Evolutionary conservation across 148 eudicot genomes (phyloP).

Genomic region (Polygonum maritimum): DNA sequence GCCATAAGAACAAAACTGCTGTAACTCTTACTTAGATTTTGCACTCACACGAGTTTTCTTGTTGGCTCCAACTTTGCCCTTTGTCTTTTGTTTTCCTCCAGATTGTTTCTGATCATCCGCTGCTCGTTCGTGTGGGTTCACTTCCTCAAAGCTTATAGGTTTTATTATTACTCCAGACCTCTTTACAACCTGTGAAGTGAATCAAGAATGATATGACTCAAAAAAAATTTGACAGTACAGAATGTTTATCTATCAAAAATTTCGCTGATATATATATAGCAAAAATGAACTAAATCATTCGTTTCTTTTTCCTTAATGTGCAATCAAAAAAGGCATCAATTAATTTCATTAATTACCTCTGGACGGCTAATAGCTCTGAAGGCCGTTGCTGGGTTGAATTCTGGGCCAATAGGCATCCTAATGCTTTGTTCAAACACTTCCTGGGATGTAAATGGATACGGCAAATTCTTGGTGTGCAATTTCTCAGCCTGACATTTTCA

Average conservation of each 20-base stretch:
- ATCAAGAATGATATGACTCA: background rate
- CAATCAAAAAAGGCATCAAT: background rate
- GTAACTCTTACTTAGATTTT: background rate
- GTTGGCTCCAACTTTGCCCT: conserved; percentile 24
- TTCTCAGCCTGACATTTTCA: conserved; percentile 60
- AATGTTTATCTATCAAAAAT: too few species aligned
- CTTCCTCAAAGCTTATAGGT: conserved; percentile 66
- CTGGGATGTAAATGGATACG: conserved; percentile 61
- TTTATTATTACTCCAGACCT: conserved; percentile 68
- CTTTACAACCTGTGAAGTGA: conserved; percentile 64
- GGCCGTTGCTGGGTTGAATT: conserved; percentile 65
- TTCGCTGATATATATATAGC: too few species aligned
- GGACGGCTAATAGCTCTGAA: conserved; percentile 75
- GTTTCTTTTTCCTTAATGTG: too few species aligned
- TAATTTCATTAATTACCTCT: conserved; percentile 38
- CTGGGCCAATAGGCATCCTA: conserved; percentile 93
- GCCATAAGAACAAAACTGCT: background rate
- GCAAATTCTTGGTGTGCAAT: conserved; percentile 49
- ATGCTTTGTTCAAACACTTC: conserved; percentile 65
- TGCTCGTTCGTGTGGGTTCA: conserved; percentile 44
- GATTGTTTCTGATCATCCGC: conserved; percentile 26
- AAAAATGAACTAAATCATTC: too few species aligned
- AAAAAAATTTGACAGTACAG: background rate
- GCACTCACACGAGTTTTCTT: background rate
- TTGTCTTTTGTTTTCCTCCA: conserved; percentile 24